Conservation (phyloP, 257 asterid genomes). For the Dorcoceras hygrometricum region DNA sequence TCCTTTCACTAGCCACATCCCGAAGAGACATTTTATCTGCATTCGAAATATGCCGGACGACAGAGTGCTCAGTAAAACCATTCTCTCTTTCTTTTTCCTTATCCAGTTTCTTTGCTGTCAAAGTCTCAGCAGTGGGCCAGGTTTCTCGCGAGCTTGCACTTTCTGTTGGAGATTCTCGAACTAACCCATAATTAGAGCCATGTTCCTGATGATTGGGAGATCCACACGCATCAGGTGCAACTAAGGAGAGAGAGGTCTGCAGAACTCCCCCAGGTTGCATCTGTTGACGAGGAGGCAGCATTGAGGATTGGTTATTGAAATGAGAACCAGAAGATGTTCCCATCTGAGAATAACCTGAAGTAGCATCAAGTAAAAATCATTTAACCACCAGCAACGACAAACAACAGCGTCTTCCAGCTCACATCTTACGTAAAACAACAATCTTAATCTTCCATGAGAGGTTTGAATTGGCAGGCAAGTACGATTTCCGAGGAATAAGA, state of each 20-base stretch:
- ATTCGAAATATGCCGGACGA: conserved; percentile 55
- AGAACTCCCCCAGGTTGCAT: conserved; percentile 67
- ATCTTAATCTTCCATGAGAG: background rate
- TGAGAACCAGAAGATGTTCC: conserved; percentile 74
- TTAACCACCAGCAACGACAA: conserved; percentile 2
- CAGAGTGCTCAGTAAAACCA: conserved; percentile 73
- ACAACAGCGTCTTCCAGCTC: conserved; percentile 2
- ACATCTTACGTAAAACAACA: background rate
- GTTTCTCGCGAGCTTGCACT: conserved; percentile 97
- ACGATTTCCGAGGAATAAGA: background rate
- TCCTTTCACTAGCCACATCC: conserved; percentile 79
- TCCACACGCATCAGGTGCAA: conserved; percentile 72
- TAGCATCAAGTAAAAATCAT: conserved; percentile 5
- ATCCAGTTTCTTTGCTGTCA: conserved; percentile 52
- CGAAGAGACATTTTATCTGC: conserved; percentile 71
- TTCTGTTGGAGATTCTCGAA: conserved; percentile 82
- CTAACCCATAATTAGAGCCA: conserved; percentile 75
- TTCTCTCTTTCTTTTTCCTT: conserved; percentile 71
- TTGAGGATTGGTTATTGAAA: conserved; percentile 62
- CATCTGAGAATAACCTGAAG: conserved; percentile 35
- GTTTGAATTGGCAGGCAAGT: background rate
- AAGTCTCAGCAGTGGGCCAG: conserved; percentile 82
- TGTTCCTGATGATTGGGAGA: conserved; percentile 80
- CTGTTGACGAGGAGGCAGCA: conserved; percentile 97
- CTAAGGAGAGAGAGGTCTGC: conserved; percentile 74